Base-by-base conservation (phyloP, 176 grass and related monocot species). In the Thalia dealbata region DNA sequence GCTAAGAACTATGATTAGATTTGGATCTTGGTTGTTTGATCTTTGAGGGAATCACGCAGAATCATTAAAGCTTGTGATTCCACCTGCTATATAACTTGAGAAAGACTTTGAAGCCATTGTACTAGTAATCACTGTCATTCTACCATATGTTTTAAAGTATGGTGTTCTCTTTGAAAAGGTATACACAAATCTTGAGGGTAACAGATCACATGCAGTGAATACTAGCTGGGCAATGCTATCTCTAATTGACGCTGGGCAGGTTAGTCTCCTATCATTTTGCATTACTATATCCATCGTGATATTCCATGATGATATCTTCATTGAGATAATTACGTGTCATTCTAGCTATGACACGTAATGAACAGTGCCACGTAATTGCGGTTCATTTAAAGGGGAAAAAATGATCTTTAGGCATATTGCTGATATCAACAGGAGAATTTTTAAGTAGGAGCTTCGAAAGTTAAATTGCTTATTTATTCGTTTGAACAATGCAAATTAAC, bases 161-260 rank as follows among this genome's bases (percentile, higher is more conserved):
- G 76, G 14, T 25, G 28, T 70, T 79, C 59, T 25, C 30, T 64
- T 55, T 82, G 60, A 85, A 75, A 78, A 99, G 95, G 95, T 99
- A 72, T 99, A 88, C 76, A 91, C 90, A 35, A 86, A 99, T 83
- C 85, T 99, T 48, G 75, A 91, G 83, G 95, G 90, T 3, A 81
- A 81, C 41, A 75, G 64, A 27, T n/a, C 79, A 81, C 95, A 99
- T 68, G 95, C 87, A 11, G 90, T 93, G 64, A 99, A 91, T 54
- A 99, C 95, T 72, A 77, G 81, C 64, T 99, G 95, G 90, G 95
- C 85, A 35, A 86, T 93, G 87, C 68, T 99, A 51, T 51, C 90
- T 23, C 81, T 99, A 75, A 99, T 99, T 78, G 87, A 79, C 29
- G 90, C 90, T 67, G 87, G 90, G 32, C 95, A 91, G 95, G 95